These are phyloP conservation scores for Nothophytophthora sp. DNA, from an alignment of 352 stramenopile genomes.

Conservation along the genomic window DNA sequence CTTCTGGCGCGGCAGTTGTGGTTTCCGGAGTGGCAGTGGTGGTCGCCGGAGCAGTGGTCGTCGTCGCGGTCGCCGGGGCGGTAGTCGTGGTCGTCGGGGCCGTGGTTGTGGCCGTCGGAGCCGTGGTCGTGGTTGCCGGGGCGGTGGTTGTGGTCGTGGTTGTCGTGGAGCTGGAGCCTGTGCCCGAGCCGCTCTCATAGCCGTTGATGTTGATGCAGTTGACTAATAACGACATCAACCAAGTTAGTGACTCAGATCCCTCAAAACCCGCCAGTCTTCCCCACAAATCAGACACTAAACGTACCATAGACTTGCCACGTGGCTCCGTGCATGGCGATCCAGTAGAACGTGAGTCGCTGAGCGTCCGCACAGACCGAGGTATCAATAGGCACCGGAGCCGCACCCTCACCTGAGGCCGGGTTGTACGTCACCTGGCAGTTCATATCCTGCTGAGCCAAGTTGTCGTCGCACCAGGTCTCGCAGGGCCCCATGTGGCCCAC, in stretches of 20 bases:
- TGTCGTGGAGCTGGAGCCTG: slow-evolving; percentile 1
- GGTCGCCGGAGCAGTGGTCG: neutral
- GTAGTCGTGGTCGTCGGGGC: slow-evolving; percentile 13
- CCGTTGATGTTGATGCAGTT: slow-evolving; percentile 38
- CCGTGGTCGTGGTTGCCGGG: slow-evolving; percentile 8
- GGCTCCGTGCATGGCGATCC: slow-evolving; percentile 48
- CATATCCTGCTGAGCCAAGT: slow-evolving; percentile 32
- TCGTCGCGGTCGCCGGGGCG: slow-evolving; percentile 1
- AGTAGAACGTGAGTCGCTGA: slow-evolving; percentile 52
- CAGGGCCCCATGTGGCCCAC: slow-evolving; percentile 43
- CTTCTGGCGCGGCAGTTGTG: neutral
- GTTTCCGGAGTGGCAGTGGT: neutral
- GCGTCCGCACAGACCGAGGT: slow-evolving; percentile 33
- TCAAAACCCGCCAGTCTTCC: neutral
- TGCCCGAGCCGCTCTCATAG: slow-evolving; percentile 1
- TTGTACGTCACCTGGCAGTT: slow-evolving; percentile 39
- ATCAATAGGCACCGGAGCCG: slow-evolving; percentile 37
- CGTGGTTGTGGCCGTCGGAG: neutral
- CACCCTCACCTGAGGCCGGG: slow-evolving; percentile 16
- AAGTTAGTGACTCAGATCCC: slow-evolving; percentile 5
- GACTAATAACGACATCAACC: slow-evolving; percentile 7
- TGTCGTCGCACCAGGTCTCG: slow-evolving; percentile 46
- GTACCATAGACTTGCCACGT: slow-evolving; percentile 61
- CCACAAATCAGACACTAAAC: neutral
- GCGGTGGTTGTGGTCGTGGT: slow-evolving; percentile 7